Percentiles rank a stretch among this genome's conserved stretches.
These are phyloP conservation scores for Toxoplasma gondii DNA, from an alignment of 169 alveolate species.

Conservation along the genomic window DNA sequence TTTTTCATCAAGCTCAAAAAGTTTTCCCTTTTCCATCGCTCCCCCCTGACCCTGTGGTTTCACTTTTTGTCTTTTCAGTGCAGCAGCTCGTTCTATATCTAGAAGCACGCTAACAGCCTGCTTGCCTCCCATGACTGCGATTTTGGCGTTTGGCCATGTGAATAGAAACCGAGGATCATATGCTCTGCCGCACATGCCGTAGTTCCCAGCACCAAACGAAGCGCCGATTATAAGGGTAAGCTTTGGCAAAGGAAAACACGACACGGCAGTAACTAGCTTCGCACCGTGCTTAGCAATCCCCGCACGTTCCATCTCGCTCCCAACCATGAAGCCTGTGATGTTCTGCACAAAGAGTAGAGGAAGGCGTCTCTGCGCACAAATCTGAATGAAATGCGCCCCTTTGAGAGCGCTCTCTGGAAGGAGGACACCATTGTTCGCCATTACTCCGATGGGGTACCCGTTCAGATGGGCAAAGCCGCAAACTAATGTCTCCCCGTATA, in stretches of 20 bases:
- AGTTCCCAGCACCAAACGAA: conserved; percentile 85
- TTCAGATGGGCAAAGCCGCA: conserved; percentile 82
- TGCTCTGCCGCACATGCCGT: conserved; percentile 93
- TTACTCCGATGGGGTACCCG: conserved; percentile 80
- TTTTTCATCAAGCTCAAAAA: conserved; percentile 37
- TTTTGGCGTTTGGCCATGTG: conserved; percentile 85
- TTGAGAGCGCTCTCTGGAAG: conserved; percentile 86
- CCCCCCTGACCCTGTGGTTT: neutral
- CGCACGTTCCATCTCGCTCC: conserved; percentile 82
- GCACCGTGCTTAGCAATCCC: conserved; percentile 93
- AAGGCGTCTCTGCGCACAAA: conserved; percentile 84
- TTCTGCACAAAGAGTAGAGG: conserved; percentile 84
- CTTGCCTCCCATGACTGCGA: conserved; percentile 88
- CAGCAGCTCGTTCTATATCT: conserved; percentile 36
- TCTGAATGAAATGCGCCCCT: conserved; percentile 88
- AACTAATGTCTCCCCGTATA: conserved; percentile 81
- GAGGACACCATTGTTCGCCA: conserved; percentile 88
- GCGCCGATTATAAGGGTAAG: conserved; percentile 81
- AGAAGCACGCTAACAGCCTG: conserved; percentile 74
- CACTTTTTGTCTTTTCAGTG: neutral
- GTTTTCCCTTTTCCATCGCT: neutral
- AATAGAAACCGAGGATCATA: conserved; percentile 85
- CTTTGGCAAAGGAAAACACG: conserved; percentile 86
- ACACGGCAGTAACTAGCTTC: conserved; percentile 82
- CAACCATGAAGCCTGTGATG: conserved; percentile 87